Conservation (phyloP, 176 grass and related monocot genomes). For the Hordeum vulgare region MorexV3_pseudomolecules_assembly NC_058523.1:146423311-146423810, state of each 20-base stretch:
- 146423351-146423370: slow-evolving; percentile 2
- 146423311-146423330: neutral
- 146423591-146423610: slow-evolving; percentile 12
- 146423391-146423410: neutral
- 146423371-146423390: neutral
- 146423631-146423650: slow-evolving; percentile 47
- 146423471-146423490: neutral
- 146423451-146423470: neutral
- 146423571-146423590: neutral
- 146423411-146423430: neutral
- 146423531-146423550: too few relatives aligned
- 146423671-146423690: slow-evolving; percentile 34
- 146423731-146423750: slow-evolving; percentile 45
- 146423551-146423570: neutral
- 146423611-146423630: slow-evolving; percentile 36
- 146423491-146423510: neutral
- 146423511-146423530: neutral
- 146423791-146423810: neutral
- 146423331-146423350: slow-evolving; percentile 5
- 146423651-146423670: neutral
- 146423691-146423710: slow-evolving; percentile 69
- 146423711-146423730: neutral
- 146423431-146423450: slow-evolving; percentile 16
- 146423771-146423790: slow-evolving; percentile 41
- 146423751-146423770: slow-evolving; percentile 47